Evolutionary conservation across 805 yeast species (phyloP).

Genomic region (Saccharomycopsis oosterbeekiorum): DNA sequence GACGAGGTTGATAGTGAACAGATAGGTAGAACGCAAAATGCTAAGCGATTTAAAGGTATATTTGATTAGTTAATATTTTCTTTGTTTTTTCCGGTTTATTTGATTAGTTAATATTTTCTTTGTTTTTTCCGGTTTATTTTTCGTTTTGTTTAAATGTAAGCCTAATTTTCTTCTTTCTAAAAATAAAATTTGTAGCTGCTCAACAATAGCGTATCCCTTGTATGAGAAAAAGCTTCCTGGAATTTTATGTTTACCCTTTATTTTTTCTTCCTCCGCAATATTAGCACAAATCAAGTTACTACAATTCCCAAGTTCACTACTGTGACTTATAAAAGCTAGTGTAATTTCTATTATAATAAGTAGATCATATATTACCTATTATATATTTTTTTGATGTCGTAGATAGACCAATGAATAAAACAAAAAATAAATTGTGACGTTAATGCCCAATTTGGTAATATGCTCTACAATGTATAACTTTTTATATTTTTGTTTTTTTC

Average conservation of each 20-base stretch:
- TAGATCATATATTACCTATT: background rate
- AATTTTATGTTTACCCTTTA: too few relatives aligned
- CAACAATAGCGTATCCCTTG: too few relatives aligned
- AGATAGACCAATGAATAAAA: background rate
- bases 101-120: slow-evolving; percentile 2
- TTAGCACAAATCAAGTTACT: too few relatives aligned
- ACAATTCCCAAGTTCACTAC: too few relatives aligned
- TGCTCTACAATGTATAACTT: background rate
- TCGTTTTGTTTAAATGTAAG: too few relatives aligned
- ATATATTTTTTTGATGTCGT: too few relatives aligned
- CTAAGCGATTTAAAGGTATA: slow-evolving; percentile 10
- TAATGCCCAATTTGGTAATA: background rate
- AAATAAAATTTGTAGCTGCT: too few relatives aligned
- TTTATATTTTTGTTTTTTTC: background rate
- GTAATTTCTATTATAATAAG: background rate
- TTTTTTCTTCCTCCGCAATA: too few relatives aligned
- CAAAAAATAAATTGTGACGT: too few relatives aligned
- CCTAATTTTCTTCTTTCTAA: too few relatives aligned
- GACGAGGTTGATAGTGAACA: slow-evolving; percentile 3
- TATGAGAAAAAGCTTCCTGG: too few relatives aligned
- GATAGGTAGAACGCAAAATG: slow-evolving; percentile 17
- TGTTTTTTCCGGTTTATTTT: too few relatives aligned
- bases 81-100: slow-evolving; percentile 7
- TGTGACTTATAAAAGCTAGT: background rate
- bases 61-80: slow-evolving; percentile 7